A percentile compares a stretch with the other conserved stretches of the same genome.
Evolutionary conservation across 192 early-diverging fungal species (phyloP).

Genomic region (Backusella parvicylindrica): DNA sequence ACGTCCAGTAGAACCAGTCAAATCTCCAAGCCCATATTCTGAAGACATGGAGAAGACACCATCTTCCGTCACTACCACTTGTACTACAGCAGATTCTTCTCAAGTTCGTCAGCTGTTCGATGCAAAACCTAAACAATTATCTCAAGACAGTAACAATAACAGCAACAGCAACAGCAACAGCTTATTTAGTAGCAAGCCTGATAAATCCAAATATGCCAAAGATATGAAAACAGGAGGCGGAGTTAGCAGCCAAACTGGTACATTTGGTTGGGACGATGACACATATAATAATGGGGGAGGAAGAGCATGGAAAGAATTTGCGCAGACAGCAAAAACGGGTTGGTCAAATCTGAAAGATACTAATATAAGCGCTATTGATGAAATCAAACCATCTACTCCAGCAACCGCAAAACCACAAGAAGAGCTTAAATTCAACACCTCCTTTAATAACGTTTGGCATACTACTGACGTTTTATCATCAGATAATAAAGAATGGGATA

Average conservation of each 20-base stretch:
- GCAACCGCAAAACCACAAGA: neutral
- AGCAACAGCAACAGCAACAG: neutral
- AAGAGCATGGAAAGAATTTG: neutral
- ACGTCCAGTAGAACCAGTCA: neutral
- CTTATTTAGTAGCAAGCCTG: neutral
- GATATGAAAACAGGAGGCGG: neutral
- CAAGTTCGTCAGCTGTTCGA: neutral
- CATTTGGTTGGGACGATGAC: neutral
- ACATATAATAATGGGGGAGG: neutral
- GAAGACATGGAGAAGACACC: neutral
- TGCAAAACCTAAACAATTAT: neutral
- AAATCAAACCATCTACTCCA: neutral
- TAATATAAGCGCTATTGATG: neutral
- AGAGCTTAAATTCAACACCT: neutral
- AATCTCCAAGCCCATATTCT: neutral
- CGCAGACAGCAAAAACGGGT: neutral
- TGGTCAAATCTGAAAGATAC: neutral
- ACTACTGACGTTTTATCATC: neutral
- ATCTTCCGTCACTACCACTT: neutral
- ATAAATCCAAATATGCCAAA: neutral
- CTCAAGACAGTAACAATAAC: neutral
- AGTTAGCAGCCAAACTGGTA: neutral
- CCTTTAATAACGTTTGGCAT: neutral
- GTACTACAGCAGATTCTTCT: neutral
- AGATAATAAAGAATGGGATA: neutral